These are phyloP conservation scores for Xylaria intraflava DNA, from an alignment of 495 filamentous ascomycete genomes.

Conservation along the genomic window DNA sequence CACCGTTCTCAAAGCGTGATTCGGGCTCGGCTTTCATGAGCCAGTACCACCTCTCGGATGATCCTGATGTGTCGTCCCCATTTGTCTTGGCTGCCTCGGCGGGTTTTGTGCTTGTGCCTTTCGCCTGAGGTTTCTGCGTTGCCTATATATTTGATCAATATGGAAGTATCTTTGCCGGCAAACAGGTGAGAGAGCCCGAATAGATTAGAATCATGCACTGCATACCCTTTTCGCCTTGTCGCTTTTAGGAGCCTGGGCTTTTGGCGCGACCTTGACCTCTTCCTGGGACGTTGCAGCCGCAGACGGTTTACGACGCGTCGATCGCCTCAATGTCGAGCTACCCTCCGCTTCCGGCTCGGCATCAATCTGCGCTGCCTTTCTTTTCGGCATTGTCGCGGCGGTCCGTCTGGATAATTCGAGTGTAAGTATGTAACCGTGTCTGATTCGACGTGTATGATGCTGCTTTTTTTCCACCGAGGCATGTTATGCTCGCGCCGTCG, in stretches of 20 bases:
- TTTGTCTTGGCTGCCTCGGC: constrained; percentile 5
- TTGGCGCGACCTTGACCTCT: neutral
- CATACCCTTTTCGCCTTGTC: constrained; percentile 6
- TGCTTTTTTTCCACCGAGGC: neutral
- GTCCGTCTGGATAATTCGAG: no score
- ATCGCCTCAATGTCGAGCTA: constrained; percentile 17
- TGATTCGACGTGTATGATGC: no score
- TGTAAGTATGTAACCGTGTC: no score
- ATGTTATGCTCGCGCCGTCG: neutral
- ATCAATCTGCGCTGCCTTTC: constrained; percentile 26
- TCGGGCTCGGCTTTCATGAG: constrained; percentile 94
- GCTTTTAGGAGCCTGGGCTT: neutral
- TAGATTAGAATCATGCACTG: no score
- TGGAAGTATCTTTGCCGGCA: neutral
- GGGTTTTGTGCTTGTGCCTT: neutral
- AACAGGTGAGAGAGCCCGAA: no score
- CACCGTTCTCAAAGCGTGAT: constrained; percentile 74
- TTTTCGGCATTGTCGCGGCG: constrained; percentile 29
- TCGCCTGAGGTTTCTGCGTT: neutral
- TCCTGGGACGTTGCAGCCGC: neutral
- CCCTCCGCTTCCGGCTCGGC: constrained; percentile 1
- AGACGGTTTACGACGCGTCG: constrained; percentile 23
- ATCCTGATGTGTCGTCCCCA: neutral
- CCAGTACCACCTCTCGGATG: constrained; percentile 58
- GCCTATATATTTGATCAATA: neutral